Evolutionary conservation across 2,329 filamentous ascomycete species (phyloP).

Genomic region (Aureobasidium uvarum): DNA sequence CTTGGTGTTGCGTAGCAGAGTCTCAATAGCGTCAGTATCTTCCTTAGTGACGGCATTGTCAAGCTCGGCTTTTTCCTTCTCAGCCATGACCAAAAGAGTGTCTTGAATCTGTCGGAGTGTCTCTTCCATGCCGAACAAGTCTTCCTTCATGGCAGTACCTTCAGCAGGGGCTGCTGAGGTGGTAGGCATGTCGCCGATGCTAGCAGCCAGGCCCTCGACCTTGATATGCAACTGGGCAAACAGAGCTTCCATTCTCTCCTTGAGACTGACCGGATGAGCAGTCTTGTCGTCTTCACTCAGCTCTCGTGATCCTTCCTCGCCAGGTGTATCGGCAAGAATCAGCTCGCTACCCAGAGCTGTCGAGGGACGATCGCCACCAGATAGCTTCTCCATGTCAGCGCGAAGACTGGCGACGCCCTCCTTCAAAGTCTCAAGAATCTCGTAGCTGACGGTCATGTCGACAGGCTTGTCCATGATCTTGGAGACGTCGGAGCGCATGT

Average conservation of each 20-base stretch:
- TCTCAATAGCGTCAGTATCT: conserved; percentile 88
- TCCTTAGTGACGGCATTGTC: conserved; percentile 68
- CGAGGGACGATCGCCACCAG: conserved; percentile 52
- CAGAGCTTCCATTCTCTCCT: conserved; percentile 78
- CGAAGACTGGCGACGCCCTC: conserved; percentile 74
- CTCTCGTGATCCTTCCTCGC: conserved; percentile 43
- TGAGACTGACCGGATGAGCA: conserved; percentile 45
- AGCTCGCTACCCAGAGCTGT: conserved; percentile 54
- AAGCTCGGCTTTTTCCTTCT: conserved; percentile 41
- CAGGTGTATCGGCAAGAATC: conserved; percentile 54
- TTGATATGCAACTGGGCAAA: conserved; percentile 81
- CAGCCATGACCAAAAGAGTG: conserved; percentile 54
- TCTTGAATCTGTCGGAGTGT: conserved; percentile 58
- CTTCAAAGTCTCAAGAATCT: conserved; percentile 84
- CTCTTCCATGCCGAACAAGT: conserved; percentile 50
- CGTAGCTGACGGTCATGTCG: conserved; percentile 80
- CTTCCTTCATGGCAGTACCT: conserved; percentile 50
- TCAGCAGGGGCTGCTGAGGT: conserved; percentile 37
- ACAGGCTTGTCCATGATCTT: conserved; percentile 74
- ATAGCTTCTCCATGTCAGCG: conserved; percentile 73
- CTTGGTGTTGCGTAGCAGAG: conserved; percentile 84
- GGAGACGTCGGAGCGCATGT: conserved; percentile 70
- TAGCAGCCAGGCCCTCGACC: conserved; percentile 70
- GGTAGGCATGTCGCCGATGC: conserved; percentile 48
- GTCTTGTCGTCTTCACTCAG: conserved; percentile 30